These are phyloP conservation scores for Clarireedia paspali DNA, from an alignment of 2,329 filamentous ascomycete genomes.

Conservation along the genomic window DNA sequence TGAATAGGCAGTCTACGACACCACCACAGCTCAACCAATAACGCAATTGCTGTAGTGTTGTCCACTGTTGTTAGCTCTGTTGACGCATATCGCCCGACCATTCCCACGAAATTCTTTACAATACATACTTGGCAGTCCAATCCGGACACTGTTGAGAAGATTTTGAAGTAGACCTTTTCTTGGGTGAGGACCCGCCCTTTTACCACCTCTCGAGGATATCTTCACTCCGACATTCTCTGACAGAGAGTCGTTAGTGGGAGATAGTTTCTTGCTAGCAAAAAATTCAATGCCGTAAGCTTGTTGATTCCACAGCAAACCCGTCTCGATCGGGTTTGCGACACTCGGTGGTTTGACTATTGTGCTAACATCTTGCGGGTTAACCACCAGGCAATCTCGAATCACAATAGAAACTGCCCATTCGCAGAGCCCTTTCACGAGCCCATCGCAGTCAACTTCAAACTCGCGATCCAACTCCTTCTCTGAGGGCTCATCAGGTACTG, in stretches of 20 bases:
- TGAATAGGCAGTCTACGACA: not conserved
- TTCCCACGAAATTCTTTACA: not conserved
- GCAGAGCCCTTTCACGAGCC: conserved; percentile 10
- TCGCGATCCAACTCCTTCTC: conserved; percentile 24
- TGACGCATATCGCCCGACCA: not conserved
- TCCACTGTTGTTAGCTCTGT: not conserved
- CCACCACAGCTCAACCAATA: not conserved
- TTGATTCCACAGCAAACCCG: not conserved
- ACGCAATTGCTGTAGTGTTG: not conserved
- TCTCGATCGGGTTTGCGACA: not conserved
- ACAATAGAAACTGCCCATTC: conserved; percentile 20
- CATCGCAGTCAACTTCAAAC: conserved; percentile 23
- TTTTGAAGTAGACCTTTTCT: not conserved
- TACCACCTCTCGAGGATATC: conserved; percentile 23
- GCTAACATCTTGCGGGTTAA: not conserved
- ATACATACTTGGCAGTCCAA: not conserved
- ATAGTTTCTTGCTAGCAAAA: conserved; percentile 23
- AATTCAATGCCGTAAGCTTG: conserved; percentile 19
- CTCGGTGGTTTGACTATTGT: not conserved
- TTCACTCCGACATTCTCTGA: conserved; percentile 28
- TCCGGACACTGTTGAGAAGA: not conserved
- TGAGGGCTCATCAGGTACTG: conserved; percentile 26
- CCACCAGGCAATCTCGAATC: conserved; percentile 12
- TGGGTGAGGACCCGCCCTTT: conserved; percentile 10
- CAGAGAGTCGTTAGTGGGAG: conserved; percentile 27